Percentiles rank a stretch among this genome's conserved stretches.
phyloP scores from a whole-genome alignment of 306 rosid species.

The Quercus parvula region DNA sequence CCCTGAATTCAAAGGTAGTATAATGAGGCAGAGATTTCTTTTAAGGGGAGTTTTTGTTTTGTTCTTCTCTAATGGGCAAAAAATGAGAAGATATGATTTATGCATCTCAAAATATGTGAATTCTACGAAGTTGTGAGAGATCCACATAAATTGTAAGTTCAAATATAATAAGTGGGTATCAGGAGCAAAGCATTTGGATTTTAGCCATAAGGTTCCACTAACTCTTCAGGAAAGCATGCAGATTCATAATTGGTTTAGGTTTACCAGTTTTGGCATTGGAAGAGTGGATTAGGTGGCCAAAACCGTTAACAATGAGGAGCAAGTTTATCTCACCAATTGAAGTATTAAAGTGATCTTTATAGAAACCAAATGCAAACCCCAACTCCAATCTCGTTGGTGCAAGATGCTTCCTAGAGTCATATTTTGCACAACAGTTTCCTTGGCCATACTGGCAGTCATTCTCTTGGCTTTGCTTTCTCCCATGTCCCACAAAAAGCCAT shows the following conservation, averaged over 20 bases:
- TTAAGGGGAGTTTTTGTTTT: no score
- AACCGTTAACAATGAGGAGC: conserved; percentile 3
- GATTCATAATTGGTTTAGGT: conserved; percentile 27
- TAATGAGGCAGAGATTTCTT: no score
- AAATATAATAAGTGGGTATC: background rate
- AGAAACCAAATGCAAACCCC: background rate
- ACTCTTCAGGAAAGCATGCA: background rate
- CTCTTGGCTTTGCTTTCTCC: conserved; percentile 70
- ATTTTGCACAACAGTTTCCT: conserved; percentile 50
- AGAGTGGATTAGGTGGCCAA: conserved; percentile 43
- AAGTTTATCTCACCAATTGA: conserved; percentile 1
- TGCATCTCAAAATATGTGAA: no score
- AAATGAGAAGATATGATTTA: no score
- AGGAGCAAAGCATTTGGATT: background rate
- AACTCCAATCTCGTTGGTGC: background rate
- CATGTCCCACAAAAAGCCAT: conserved; percentile 31
- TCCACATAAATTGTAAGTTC: no score
- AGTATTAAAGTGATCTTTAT: background rate
- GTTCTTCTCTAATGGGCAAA: no score
- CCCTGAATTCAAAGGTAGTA: no score
- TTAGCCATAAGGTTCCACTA: background rate
- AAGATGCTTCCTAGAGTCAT: conserved; percentile 49
- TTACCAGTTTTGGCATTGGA: background rate
- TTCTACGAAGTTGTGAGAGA: no score
- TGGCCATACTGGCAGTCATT: conserved; percentile 59